Base-by-base conservation (phyloP, 2,329 filamentous ascomycete species). In the Pseudodiploospora longispora region DNA sequence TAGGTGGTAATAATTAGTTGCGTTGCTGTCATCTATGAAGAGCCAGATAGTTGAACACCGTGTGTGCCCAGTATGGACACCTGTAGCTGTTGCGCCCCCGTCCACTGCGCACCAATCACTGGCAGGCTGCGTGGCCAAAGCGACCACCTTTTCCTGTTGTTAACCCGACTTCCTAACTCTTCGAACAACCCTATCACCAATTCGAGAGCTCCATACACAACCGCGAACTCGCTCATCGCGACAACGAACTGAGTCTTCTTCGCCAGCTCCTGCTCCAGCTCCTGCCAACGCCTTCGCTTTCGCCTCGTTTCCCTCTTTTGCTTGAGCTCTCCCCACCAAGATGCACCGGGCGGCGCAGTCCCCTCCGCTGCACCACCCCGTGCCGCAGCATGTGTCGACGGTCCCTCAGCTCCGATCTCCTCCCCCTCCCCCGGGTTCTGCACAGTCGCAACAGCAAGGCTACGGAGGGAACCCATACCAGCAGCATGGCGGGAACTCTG, bases 381-480 rank as follows among this genome's bases (percentile, higher is more conserved):
- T 97, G 47, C 93, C 93, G 50, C 93, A 98, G 68, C 93, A 98
- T 75, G 91, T 97, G 59, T 97, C 93, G 61, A 95, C 90, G 47
- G 93, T 98, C 40, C 93, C 93, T 37, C 93, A 97, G 70, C 82
- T 98, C 64, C 83, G 94, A 66, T 97, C 93, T 47, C 93, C 93
- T 49, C 91, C 87, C 47, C 86, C 88, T 49, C 90, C 87, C 41
- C 78, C 81, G 33, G 76, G 76, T 46, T 82, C 81, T 52, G 81
- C 82, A 46, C 83, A 86, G 59, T 76, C 80, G 32, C 78, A 81
- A 54, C 75, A 76, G 50, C 71, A 74, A 50, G 74, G 76, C 53
- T 83, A 69, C 38, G 75, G 84, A 68, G 80, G 83, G 41, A 89
- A 87, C 59, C 82, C 83, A 31, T 87, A 88, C 52, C 85, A 87